Percentiles rank a stretch among this genome's conserved stretches.
phyloP scores from a whole-genome alignment of 257 asterid species.

The Solanum raphanifolium region DNA sequence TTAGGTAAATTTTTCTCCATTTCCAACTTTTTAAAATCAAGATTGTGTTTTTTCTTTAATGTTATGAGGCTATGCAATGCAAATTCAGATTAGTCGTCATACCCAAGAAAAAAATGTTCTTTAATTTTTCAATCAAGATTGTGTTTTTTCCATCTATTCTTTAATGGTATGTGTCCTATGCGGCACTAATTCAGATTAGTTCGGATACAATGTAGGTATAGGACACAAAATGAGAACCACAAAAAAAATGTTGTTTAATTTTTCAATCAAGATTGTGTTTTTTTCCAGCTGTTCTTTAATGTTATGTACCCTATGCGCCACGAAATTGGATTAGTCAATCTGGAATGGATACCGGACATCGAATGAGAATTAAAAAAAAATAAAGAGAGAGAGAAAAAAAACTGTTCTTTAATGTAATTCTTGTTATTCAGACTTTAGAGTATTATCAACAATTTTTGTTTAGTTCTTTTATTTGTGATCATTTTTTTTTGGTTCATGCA shows the following conservation, averaged over 20 bases:
- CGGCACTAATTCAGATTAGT: background rate
- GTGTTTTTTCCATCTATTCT: background rate
- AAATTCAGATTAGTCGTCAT: background rate
- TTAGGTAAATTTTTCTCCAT: background rate
- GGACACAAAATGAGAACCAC: background rate
- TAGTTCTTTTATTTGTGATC: background rate
- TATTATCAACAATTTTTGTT: background rate
- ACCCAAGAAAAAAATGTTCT: background rate
- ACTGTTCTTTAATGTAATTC: background rate
- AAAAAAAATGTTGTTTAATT: background rate
- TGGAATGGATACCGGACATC: background rate
- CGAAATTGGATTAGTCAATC: background rate
- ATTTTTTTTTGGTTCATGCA: background rate
- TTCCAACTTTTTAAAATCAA: background rate
- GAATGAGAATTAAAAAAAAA: background rate
- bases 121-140: background rate
- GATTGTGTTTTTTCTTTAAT: background rate
- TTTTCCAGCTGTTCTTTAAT: background rate
- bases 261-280: background rate
- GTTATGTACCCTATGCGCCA: background rate
- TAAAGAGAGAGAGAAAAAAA: background rate
- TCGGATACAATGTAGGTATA: background rate
- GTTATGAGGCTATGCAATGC: background rate
- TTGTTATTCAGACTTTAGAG: background rate
- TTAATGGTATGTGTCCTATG: background rate